A percentile compares a stretch with the other conserved stretches of the same genome.
Evolutionary conservation across 2,329 filamentous ascomycete genomes (phyloP).

Genomic region (Cladosporium sp.): DNA sequence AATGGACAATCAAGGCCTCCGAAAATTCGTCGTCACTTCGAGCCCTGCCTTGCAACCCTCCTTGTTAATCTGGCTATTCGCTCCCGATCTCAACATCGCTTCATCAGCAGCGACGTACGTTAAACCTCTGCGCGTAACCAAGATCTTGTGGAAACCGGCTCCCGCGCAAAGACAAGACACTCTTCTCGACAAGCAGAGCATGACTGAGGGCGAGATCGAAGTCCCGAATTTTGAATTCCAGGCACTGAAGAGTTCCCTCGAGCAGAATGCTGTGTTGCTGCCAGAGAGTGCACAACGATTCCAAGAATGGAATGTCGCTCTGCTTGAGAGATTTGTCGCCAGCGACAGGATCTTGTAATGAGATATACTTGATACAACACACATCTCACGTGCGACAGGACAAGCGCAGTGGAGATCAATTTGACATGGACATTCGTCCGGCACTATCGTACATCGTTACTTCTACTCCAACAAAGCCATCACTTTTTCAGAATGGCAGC

Average conservation of each 20-base stretch:
- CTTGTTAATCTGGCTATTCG: slow-evolving; percentile 59
- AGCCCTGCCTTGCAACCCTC: slow-evolving; percentile 19
- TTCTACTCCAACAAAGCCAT: not conserved
- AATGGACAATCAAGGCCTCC: slow-evolving; percentile 57
- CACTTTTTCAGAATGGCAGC: not conserved
- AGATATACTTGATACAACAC: not conserved
- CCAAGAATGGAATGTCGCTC: slow-evolving; percentile 67
- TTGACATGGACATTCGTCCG: not conserved
- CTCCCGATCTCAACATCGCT: slow-evolving; percentile 60
- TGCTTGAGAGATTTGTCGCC: slow-evolving; percentile 58
- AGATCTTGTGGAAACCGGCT: slow-evolving; percentile 53
- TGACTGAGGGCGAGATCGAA: slow-evolving; percentile 35
- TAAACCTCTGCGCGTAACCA: slow-evolving; percentile 56
- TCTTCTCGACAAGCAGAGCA: slow-evolving; percentile 20
- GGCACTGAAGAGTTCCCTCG: slow-evolving; percentile 53
- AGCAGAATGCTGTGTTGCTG: slow-evolving; percentile 43
- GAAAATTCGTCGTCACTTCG: slow-evolving; percentile 61
- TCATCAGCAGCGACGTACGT: slow-evolving; percentile 40
- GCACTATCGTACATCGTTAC: not conserved
- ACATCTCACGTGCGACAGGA: not conserved
- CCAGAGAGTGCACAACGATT: slow-evolving; percentile 61
- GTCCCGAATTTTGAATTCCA: slow-evolving; percentile 28
- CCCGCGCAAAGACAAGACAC: slow-evolving; percentile 24
- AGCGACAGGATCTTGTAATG: slow-evolving; percentile 19
- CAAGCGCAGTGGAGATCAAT: not conserved